These are phyloP conservation scores for Auriculariales sp. DNA, from an alignment of 768 basidiomycete species.

Conservation along the genomic window DNA sequence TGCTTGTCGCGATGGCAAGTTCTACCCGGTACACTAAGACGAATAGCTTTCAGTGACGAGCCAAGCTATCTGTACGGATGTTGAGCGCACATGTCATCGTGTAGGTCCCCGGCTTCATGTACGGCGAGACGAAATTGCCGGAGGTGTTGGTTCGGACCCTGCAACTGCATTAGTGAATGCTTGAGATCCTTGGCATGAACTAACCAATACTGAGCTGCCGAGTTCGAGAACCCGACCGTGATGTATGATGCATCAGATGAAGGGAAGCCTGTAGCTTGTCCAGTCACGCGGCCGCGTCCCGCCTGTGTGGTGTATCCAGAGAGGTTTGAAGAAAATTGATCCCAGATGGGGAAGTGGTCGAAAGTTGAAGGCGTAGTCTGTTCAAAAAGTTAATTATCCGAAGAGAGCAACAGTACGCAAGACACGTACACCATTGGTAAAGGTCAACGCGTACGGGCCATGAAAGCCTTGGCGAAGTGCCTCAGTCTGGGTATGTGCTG, in stretches of 20 bases:
- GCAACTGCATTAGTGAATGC: no score
- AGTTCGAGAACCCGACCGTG: conserved; percentile 16
- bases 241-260: conserved; percentile 21
- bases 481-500: conserved; percentile 30
- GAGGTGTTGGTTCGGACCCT: conserved; percentile 1
- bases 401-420: background rate
- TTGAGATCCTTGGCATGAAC: conserved; percentile 18
- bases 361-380: conserved; percentile 25
- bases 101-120: conserved; percentile 37
- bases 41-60: background rate
- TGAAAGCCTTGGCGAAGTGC: conserved; percentile 26
- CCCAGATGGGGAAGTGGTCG: conserved; percentile 24
- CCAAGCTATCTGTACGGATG: background rate
- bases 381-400: background rate
- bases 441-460: conserved; percentile 31
- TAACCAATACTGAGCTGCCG: conserved; percentile 34
- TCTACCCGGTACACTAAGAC: conserved; percentile 28
- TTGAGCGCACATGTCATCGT: conserved; percentile 16
- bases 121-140: conserved; percentile 27
- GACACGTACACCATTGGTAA: conserved; percentile 19
- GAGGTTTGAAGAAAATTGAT: conserved; percentile 26
- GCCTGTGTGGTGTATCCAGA: conserved; percentile 29
- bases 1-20: conserved; percentile 26
- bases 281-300: conserved; percentile 29
- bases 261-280: conserved; percentile 27